A percentile compares a stretch with the other conserved stretches of the same genome.
Evolutionary conservation across 176 grass and related monocot species (phyloP).

Genomic region (Luzula sylvatica): DNA sequence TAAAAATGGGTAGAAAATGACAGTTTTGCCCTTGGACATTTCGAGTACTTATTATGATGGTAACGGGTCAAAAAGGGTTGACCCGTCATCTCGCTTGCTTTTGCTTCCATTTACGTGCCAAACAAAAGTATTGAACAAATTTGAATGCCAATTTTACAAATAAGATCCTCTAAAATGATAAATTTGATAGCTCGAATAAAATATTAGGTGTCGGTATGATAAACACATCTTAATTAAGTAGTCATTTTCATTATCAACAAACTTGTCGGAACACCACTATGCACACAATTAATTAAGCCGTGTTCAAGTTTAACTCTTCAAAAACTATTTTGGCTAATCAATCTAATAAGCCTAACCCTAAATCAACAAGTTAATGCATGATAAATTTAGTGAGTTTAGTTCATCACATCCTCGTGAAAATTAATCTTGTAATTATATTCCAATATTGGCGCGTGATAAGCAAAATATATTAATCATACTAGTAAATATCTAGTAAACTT

Average conservation of each 20-base stretch:
- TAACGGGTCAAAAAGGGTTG: slow-evolving; percentile 23
- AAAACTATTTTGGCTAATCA: neutral
- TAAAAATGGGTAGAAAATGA: neutral
- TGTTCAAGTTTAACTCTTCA: slow-evolving; percentile 11
- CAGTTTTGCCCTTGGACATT: slow-evolving; percentile 2
- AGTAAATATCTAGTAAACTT: too few species aligned
- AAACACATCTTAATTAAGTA: slow-evolving; percentile 2
- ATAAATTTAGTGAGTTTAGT: too few species aligned
- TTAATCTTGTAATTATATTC: neutral
- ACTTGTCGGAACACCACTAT: neutral
- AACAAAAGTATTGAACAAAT: neutral
- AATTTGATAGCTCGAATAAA: neutral
- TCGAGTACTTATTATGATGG: neutral
- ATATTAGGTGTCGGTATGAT: slow-evolving; percentile 6
- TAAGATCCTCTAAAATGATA: too few species aligned
- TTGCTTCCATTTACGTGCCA: neutral
- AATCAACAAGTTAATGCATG: neutral
- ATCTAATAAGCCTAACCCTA: slow-evolving; percentile 1
- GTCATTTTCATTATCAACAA: slow-evolving; percentile 14
- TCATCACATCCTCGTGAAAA: neutral
- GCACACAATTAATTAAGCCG: slow-evolving; percentile 1
- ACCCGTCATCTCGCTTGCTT: slow-evolving; percentile 21
- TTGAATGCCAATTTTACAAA: too few species aligned
- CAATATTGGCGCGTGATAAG: too few species aligned
- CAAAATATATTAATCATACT: too few species aligned